Evolutionary conservation across 2,329 filamentous ascomycete species (phyloP).

Genomic region (Cercospora nicotianae): DNA sequence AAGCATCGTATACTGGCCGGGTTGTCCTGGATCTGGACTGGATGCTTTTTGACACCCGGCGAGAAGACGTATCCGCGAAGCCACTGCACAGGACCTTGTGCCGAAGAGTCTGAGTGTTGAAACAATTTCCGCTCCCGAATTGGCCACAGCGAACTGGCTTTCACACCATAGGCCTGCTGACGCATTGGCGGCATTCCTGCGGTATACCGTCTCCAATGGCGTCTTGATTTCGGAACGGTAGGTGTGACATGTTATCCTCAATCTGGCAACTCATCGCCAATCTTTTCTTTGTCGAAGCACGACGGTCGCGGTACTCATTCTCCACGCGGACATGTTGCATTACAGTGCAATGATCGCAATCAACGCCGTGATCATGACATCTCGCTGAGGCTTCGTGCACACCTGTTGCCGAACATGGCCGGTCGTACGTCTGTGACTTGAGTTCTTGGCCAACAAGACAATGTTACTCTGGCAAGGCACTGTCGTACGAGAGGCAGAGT

Average conservation of each 20-base stretch:
- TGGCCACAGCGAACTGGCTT: neutral
- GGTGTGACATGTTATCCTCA: neutral
- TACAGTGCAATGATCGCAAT: neutral
- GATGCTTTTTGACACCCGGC: neutral
- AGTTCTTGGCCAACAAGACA: neutral
- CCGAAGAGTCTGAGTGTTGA: neutral
- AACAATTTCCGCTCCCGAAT: neutral
- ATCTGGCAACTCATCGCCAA: neutral
- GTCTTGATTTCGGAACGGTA: neutral
- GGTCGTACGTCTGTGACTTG: neutral
- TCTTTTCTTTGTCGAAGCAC: neutral
- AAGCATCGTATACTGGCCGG: neutral
- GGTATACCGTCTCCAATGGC: neutral
- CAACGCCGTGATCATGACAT: neutral
- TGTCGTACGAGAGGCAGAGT: neutral
- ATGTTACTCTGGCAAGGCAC: neutral
- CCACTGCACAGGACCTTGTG: neutral
- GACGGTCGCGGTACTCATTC: neutral
- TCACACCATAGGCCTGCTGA: neutral
- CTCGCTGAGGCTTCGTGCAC: neutral
- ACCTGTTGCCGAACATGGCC: neutral
- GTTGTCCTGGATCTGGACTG: neutral
- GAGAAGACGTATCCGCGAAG: neutral
- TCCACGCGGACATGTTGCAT: neutral
- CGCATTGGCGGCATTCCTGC: neutral